These are phyloP conservation scores for Anacardium occidentale DNA, from an alignment of 345 rosid species.

Conservation along the genomic window DNA sequence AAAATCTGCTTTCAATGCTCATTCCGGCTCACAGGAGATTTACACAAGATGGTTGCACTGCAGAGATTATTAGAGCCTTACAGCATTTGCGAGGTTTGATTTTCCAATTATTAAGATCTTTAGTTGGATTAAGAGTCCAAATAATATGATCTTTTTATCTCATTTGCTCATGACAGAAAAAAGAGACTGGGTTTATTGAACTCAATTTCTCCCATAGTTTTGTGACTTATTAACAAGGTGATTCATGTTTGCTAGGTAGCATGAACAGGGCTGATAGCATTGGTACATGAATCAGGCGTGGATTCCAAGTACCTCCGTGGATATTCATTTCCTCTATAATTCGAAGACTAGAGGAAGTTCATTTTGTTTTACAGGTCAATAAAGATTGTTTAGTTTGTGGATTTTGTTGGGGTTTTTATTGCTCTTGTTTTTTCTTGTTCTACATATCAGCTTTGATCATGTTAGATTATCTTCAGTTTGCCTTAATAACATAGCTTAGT, in stretches of 20 bases:
- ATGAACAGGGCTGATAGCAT: slow-evolving; percentile 83
- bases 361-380: neutral
- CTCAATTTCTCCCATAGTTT: neutral
- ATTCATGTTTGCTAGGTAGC: slow-evolving; percentile 57
- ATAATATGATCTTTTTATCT: neutral
- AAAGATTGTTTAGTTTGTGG: neutral
- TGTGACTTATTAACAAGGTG: neutral
- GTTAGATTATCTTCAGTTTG: too few relatives aligned
- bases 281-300: slow-evolving; percentile 85
- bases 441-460: neutral
- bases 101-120: slow-evolving; percentile 6
- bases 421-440: neutral
- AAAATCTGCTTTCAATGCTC: slow-evolving; percentile 22
- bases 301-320: slow-evolving; percentile 91
- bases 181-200: neutral
- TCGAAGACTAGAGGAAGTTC: neutral
- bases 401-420: neutral
- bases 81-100: slow-evolving; percentile 90
- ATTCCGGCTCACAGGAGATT: slow-evolving; percentile 79
- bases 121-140: neutral
- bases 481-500: too few relatives aligned
- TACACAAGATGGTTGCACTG: slow-evolving; percentile 92
- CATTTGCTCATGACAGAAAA: neutral
- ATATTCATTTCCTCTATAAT: slow-evolving; percentile 65
- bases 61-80: slow-evolving; percentile 91